A percentile compares a stretch with the other conserved stretches of the same genome.
phyloP scores from a whole-genome alignment of 345 rosid genomes.

The Ricinus communis region DNA sequence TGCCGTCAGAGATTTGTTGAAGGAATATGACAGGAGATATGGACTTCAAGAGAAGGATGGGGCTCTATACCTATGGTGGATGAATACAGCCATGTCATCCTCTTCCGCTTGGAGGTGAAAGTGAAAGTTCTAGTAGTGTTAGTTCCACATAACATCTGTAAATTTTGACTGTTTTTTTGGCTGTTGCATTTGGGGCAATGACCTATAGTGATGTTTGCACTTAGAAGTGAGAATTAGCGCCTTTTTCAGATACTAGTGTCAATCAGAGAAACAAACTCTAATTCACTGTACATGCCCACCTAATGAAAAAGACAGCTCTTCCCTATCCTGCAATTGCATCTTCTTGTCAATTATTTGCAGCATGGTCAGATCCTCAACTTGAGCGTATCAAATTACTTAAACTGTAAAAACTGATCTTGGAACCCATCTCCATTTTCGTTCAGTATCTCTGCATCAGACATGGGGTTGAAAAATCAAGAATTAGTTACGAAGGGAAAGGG shows the following conservation, averaged over 20 bases:
- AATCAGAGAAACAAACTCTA: background rate
- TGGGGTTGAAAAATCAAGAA: too few relatives aligned
- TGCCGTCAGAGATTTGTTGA: conserved; percentile 46
- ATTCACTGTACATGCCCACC: background rate
- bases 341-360: too few relatives aligned
- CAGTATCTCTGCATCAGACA: too few relatives aligned
- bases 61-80: conserved; percentile 67
- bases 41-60: conserved; percentile 49
- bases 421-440: too few relatives aligned
- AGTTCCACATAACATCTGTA: conserved; percentile 19
- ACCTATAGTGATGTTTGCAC: background rate
- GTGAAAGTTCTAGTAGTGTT: conserved; percentile 25
- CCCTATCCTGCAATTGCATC: too few relatives aligned
- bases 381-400: too few relatives aligned
- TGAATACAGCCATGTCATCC: conserved; percentile 65
- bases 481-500: too few relatives aligned
- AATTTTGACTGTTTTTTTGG: conserved; percentile 5
- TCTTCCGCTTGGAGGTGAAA: conserved; percentile 72
- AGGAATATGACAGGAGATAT: conserved; percentile 49
- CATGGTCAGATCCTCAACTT: too few relatives aligned
- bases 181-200: background rate
- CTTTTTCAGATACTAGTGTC: background rate
- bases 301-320: too few relatives aligned
- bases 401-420: too few relatives aligned
- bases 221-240: background rate